Evolutionary conservation across 257 asterid species (phyloP).

Genomic region (Solanum ossicruentum): DNA sequence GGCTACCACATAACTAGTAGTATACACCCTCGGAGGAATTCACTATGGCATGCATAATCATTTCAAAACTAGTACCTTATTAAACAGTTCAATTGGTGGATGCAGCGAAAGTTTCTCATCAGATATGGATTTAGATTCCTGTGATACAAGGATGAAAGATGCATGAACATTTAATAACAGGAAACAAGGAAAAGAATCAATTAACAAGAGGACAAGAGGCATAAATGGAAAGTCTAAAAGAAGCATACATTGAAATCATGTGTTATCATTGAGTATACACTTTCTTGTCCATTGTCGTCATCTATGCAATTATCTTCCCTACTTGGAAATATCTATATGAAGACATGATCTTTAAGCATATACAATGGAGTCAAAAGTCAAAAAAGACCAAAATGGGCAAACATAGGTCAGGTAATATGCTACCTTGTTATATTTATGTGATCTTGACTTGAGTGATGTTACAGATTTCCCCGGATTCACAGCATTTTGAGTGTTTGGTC

Average conservation of each 20-base stretch:
- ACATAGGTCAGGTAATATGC: not conserved
- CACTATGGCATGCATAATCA: not conserved
- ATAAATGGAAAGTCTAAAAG: not conserved
- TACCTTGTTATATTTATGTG: conserved; percentile 17
- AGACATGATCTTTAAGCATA: not conserved
- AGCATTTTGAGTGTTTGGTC: conserved; percentile 13
- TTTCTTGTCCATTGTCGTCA: conserved; percentile 4
- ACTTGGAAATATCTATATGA: conserved; percentile 22
- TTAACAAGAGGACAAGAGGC: not conserved
- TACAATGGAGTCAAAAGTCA: not conserved
- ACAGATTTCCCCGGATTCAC: conserved; percentile 13
- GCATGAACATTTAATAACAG: not conserved
- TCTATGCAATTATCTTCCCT: conserved; percentile 1
- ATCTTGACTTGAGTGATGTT: conserved; percentile 5
- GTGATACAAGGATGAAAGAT: not conserved
- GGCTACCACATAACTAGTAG: not conserved
- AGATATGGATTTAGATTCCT: conserved; percentile 26
- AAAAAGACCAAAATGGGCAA: not conserved
- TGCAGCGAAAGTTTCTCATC: conserved; percentile 13
- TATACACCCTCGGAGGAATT: not conserved
- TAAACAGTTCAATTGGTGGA: conserved; percentile 45
- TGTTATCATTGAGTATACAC: not conserved
- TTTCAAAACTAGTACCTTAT: conserved; percentile 26
- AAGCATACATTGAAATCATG: not conserved
- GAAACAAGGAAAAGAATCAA: not conserved